A percentile compares a stretch with the other conserved stretches of the same genome.
These are phyloP conservation scores for Colletotrichum sp. DNA, from an alignment of 2,329 filamentous ascomycete genomes.

Conservation along the genomic window DNA sequence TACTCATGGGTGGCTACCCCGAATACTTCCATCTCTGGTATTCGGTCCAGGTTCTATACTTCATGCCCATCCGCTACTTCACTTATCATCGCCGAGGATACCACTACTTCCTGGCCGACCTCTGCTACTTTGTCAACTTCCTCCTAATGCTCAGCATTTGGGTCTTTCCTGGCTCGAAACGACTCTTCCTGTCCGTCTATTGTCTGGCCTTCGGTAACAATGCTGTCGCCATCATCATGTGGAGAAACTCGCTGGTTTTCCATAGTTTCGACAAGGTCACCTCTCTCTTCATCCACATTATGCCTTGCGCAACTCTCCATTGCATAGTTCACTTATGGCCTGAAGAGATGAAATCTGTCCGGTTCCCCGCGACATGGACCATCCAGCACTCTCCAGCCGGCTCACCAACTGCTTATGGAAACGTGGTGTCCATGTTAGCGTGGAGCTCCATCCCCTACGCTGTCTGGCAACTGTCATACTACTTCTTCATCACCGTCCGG, in stretches of 20 bases:
- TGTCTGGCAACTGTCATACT: slow-evolving; percentile 91
- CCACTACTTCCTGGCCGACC: slow-evolving; percentile 95
- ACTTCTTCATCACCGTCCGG: slow-evolving; percentile 93
- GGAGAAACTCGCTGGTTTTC: slow-evolving; percentile 97
- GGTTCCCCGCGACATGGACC: slow-evolving; percentile 85
- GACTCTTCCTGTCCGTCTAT: slow-evolving; percentile 89
- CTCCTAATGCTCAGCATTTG: slow-evolving; percentile 83
- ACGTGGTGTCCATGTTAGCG: slow-evolving; percentile 81
- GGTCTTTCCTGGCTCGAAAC: slow-evolving; percentile 88
- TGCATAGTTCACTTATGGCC: slow-evolving; percentile 86
- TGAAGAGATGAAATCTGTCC: slow-evolving; percentile 64
- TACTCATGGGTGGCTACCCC: slow-evolving; percentile 85
- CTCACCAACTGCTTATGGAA: slow-evolving; percentile 80
- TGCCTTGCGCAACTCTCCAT: slow-evolving; percentile 94
- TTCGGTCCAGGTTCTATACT: slow-evolving; percentile 84
- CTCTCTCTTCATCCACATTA: slow-evolving; percentile 98
- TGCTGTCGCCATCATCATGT: slow-evolving; percentile 97
- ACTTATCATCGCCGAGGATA: slow-evolving; percentile 91
- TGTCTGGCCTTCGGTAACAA: slow-evolving; percentile 97
- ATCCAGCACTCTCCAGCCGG: slow-evolving; percentile 74
- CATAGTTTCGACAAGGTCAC: slow-evolving; percentile 98
- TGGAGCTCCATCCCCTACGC: slow-evolving; percentile 95
- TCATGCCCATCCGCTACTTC: slow-evolving; percentile 95
- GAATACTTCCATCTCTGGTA: slow-evolving; percentile 95
- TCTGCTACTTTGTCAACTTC: slow-evolving; percentile 98